Evolutionary conservation across 768 basidiomycete species (phyloP).

Genomic region (Lyophyllum atratum): DNA sequence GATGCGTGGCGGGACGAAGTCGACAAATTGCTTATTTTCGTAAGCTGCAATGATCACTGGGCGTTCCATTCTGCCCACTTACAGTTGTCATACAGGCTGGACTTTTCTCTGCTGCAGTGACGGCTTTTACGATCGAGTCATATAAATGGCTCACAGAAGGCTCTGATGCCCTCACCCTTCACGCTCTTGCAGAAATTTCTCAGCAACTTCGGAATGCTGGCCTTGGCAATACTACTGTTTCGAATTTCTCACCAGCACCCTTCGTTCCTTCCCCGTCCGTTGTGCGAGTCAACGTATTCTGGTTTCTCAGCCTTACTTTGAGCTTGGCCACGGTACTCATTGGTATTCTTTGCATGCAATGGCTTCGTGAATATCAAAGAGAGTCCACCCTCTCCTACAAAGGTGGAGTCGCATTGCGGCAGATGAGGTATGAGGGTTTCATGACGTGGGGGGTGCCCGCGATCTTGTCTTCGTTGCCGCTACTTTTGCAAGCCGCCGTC

Average conservation of each 20-base stretch:
- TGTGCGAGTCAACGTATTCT: conserved; percentile 2
- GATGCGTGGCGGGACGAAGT: conserved; percentile 32
- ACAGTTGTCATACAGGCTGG: no score
- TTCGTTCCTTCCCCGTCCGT: not conserved
- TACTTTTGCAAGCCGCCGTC: conserved; percentile 22
- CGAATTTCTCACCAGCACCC: not conserved
- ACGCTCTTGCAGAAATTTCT: conserved; percentile 10
- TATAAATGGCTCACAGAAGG: conserved; percentile 15
- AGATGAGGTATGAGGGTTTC: conserved; percentile 19
- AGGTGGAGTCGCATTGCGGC: conserved; percentile 12
- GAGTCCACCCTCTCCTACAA: conserved; percentile 5
- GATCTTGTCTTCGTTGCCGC: conserved; percentile 18
- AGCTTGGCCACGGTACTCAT: conserved; percentile 19
- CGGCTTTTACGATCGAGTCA: conserved; percentile 21
- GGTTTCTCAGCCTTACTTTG: conserved; percentile 10
- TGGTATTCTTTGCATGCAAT: conserved; percentile 22
- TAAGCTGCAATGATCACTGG: not conserved
- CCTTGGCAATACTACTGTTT: no score
- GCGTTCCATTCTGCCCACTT: no score
- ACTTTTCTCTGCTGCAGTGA: conserved; percentile 20
- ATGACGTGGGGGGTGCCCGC: conserved; percentile 18
- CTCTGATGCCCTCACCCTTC: conserved; percentile 2
- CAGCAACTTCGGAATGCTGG: not conserved
- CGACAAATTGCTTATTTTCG: conserved; percentile 24
- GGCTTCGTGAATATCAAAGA: conserved; percentile 19